These are phyloP conservation scores for Ogataea pignaliae DNA, from an alignment of 805 yeast genomes.

Conservation along the genomic window DNA sequence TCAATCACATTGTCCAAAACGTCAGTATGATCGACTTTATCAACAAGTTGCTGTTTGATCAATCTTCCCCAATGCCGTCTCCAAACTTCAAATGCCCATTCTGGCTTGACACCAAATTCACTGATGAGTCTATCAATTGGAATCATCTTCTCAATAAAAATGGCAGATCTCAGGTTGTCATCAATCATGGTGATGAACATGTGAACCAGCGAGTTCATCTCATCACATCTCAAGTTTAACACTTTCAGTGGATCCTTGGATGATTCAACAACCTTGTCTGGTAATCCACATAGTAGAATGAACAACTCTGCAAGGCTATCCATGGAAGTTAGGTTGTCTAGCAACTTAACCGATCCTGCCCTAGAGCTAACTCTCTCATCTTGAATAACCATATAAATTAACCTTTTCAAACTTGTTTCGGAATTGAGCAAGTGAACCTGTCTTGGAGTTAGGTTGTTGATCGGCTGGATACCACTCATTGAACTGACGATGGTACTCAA, in stretches of 20 bases:
- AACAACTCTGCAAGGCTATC: constrained; percentile 59
- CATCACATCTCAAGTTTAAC: constrained; percentile 68
- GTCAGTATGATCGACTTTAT: constrained; percentile 8
- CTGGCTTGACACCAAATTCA: constrained; percentile 42
- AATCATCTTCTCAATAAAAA: constrained; percentile 34
- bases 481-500: constrained; percentile 60
- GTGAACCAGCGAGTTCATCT: constrained; percentile 60
- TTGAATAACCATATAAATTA: constrained; percentile 54
- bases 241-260: constrained; percentile 56
- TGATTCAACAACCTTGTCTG: constrained; percentile 33
- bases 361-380: constrained; percentile 49
- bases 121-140: constrained; percentile 38
- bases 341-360: constrained; percentile 46
- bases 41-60: constrained; percentile 19
- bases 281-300: constrained; percentile 51
- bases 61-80: constrained; percentile 38
- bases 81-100: constrained; percentile 81
- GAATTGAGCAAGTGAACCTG: constrained; percentile 67
- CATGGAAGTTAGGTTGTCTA: constrained; percentile 39
- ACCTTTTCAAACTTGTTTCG: constrained; percentile 50
- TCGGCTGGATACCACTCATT: constrained; percentile 77
- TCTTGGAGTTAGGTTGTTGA: constrained; percentile 57
- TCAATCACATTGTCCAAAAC: constrained; percentile 10
- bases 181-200: constrained; percentile 57
- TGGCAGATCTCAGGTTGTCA: constrained; percentile 39